A percentile compares a stretch with the other conserved stretches of the same genome.
Evolutionary conservation across 2,329 filamentous ascomycete genomes (phyloP).

Genomic region (Waltergamsia citrina): DNA sequence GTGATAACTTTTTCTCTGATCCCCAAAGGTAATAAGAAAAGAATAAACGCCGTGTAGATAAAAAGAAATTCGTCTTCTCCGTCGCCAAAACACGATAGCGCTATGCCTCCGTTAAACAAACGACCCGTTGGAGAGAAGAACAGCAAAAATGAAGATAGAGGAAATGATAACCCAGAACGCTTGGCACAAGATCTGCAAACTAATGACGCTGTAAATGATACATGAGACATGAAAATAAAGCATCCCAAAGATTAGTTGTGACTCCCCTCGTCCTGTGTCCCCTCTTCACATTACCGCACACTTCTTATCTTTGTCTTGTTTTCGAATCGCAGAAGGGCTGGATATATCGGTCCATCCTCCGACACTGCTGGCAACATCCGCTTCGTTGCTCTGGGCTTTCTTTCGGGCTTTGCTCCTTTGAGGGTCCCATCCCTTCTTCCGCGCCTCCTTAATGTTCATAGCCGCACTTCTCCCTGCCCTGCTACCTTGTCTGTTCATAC

Average conservation of each 20-base stretch:
- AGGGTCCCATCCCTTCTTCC: conserved; percentile 44
- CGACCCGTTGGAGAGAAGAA: no score
- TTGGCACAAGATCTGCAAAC: no score
- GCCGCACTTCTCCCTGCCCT: conserved; percentile 50
- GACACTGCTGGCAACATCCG: conserved; percentile 31
- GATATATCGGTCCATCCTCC: conserved; percentile 48
- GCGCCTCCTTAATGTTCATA: conserved; percentile 53
- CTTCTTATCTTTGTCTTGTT: conserved; percentile 37
- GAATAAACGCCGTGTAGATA: no score
- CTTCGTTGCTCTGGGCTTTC: conserved; percentile 21
- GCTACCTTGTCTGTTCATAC: conserved; percentile 38
- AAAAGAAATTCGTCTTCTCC: no score
- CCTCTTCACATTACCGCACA: conserved; percentile 43
- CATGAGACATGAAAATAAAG: conserved; percentile 1
- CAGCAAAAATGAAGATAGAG: no score
- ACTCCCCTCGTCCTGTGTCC: neutral
- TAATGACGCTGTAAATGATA: no score
- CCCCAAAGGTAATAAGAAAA: no score
- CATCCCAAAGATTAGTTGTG: no score
- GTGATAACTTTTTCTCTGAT: no score
- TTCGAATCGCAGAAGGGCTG: conserved; percentile 14
- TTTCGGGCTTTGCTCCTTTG: conserved; percentile 26
- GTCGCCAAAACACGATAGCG: no score
- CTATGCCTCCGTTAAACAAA: no score
- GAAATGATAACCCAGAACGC: no score